A percentile compares a stretch with the other conserved stretches of the same genome.
phyloP scores from a whole-genome alignment of 495 filamentous ascomycete species.

The Neurospora africana region DNA sequence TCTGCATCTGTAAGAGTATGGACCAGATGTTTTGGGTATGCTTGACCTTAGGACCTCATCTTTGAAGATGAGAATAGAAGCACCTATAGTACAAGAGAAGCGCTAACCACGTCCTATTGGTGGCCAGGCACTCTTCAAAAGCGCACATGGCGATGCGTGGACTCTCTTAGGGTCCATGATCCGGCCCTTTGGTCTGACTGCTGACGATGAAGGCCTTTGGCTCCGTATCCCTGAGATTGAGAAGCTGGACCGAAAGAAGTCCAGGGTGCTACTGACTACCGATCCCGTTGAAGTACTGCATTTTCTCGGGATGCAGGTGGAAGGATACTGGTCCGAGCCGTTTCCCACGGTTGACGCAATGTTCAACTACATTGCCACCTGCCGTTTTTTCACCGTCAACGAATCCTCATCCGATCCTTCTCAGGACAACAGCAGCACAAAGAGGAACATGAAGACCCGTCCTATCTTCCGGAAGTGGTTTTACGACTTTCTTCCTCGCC shows the following conservation, averaged over 20 bases:
- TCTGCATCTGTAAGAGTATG: conserved; percentile 37
- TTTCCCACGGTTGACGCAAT: conserved; percentile 44
- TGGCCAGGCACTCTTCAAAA: conserved; percentile 39
- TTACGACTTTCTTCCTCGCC: conserved; percentile 41
- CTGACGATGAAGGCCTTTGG: conserved; percentile 48
- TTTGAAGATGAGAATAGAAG: not conserved
- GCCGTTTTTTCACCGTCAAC: conserved; percentile 41
- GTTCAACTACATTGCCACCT: conserved; percentile 43
- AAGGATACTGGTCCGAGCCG: conserved; percentile 27
- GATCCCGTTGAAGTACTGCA: conserved; percentile 41
- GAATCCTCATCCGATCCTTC: conserved; percentile 1
- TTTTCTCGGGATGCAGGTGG: conserved; percentile 47
- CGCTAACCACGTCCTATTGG: not conserved
- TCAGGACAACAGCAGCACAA: conserved; percentile 29
- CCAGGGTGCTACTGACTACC: conserved; percentile 45
- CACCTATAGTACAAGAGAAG: not conserved
- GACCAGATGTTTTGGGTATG: conserved; percentile 42
- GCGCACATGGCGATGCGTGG: conserved; percentile 56
- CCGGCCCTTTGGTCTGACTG: conserved; percentile 50
- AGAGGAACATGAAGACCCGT: conserved; percentile 35
- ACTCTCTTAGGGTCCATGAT: conserved; percentile 53
- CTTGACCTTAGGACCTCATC: not conserved
- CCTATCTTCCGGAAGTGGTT: conserved; percentile 41
- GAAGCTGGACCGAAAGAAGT: conserved; percentile 37
- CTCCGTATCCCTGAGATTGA: conserved; percentile 56